Percentiles rank a stretch among this genome's conserved stretches.
phyloP scores from a whole-genome alignment of 768 basidiomycete species.

The Sistotremastrum niveocremeum region DNA sequence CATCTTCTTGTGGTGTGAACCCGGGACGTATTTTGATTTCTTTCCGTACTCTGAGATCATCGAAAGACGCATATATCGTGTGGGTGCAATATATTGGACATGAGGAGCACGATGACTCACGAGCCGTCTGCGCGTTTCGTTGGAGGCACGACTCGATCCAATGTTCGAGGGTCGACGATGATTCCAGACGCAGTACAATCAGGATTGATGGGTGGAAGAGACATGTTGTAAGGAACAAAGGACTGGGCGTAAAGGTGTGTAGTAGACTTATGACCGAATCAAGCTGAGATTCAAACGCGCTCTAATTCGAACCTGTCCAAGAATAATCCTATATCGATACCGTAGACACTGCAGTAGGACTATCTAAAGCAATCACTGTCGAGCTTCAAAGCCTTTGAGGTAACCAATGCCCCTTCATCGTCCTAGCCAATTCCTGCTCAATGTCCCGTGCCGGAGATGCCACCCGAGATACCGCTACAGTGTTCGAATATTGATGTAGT shows the following conservation, averaged over 20 bases:
- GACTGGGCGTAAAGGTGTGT: not conserved
- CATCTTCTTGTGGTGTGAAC: slow-evolving; percentile 90
- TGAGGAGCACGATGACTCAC: slow-evolving; percentile 32
- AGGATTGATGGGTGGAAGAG: slow-evolving; percentile 63
- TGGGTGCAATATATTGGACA: not conserved
- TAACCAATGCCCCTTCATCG: slow-evolving; percentile 49
- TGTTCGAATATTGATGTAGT: slow-evolving; percentile 25
- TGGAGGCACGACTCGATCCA: slow-evolving; percentile 81
- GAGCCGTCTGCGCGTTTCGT: slow-evolving; percentile 73
- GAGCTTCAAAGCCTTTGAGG: slow-evolving; percentile 37
- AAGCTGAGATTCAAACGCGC: too few species aligned
- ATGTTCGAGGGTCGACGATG: slow-evolving; percentile 68
- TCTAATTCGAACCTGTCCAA: too few species aligned
- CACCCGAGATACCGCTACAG: slow-evolving; percentile 3
- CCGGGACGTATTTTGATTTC: slow-evolving; percentile 83
- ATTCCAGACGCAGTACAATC: slow-evolving; percentile 65
- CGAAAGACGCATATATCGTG: slow-evolving; percentile 1
- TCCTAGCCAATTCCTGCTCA: slow-evolving; percentile 49
- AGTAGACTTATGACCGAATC: not conserved
- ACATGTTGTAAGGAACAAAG: slow-evolving; percentile 30
- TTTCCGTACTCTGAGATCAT: slow-evolving; percentile 55
- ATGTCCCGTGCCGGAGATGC: slow-evolving; percentile 22
- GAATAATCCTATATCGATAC: too few species aligned
- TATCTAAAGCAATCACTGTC: too few species aligned
- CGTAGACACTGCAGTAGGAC: too few species aligned